Base-by-base conservation (phyloP, 306 rosid species). In the Lathyrus sativus region DNA sequence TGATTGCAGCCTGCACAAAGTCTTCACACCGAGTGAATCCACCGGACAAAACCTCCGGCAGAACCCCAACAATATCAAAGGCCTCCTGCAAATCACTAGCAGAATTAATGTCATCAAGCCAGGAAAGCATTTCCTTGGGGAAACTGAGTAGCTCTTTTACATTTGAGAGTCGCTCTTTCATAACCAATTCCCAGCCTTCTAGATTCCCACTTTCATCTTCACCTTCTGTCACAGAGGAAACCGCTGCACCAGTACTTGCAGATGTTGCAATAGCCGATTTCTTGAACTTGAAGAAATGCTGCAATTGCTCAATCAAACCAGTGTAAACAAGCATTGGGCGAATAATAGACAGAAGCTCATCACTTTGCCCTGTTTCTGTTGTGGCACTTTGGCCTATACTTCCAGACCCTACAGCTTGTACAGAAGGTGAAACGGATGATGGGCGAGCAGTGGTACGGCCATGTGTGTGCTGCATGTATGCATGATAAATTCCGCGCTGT, bases 401-500 rank as follows among this genome's bases (percentile, higher is more conserved):
- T 35, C 80, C 89, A 2, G 87, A 71, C 51, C 86, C 96, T 19
- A 56, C 67, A 55, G 53, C 72, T 70, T 68, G 82, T 1, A 67
- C 49, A 2, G 95, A 64, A 3, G 85, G 62, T 55, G 88, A 74
- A 58, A 60, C 44, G 10, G 82, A 78, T 6, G 91, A 74, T 19
- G 87, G 55, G 9, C 93, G 92, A 11, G 75, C 39, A 17, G 84
- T 64, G 5, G 96, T 80, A 59, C 87, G 86, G 49, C 83, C 73
- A 71, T 93, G 95, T 18, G 96, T 87, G 71, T 88, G 97, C 81
- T 93, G 98, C 98, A 90, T 85, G 80, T 95, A 87, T 13, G 96
- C 96, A 81, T 95, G 97, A 83, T 83, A 87, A 63, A 95, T 90
- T 54, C 99, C 99, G 14, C 99, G 97, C 81, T 95, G 99, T 81